Base-by-base conservation (phyloP, 2,329 filamentous ascomycete species). In the Pseudocercospora musae region DNA sequence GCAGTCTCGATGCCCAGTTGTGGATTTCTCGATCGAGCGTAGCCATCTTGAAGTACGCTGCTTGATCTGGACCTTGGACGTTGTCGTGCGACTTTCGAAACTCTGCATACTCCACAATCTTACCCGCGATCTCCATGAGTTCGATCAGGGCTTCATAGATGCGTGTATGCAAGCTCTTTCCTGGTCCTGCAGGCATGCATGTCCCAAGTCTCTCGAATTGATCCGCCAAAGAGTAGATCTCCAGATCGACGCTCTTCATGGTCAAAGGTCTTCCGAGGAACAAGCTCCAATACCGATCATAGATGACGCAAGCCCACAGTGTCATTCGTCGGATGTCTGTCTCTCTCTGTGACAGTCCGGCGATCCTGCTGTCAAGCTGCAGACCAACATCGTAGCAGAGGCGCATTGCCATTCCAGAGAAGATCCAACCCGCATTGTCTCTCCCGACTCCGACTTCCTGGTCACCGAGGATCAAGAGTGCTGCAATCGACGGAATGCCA, bases 371-470 rank as follows among this genome's bases (percentile, higher is more conserved):
- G 54, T 71, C 69, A 25, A 71, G 62, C 40, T 71, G 69, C n/a
- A 71, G 53, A 2, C 69, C 69, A 37, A 71, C 53, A 25, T 71
- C 69, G 52, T 69, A 70, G 57, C 66, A 68, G 2, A 71, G 59
- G 6, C 69, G 64, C 62, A 71, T 71, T 4, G 69, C 69, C 65
- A 71, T 71, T 13, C 69, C 69, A 7, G 66, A 64, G 46, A 69
- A 70, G 64, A 71, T 69, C 69, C 69, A 71, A 31, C 69, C 69
- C 2, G 65, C 66, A 53, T 70, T 71, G 56, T 71, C 69, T 37
- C 69, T 54, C 2, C 69, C 69, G 3, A 70, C 66, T 3, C 69
- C 68, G 2, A 67, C 68, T 57, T 71, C 69, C 3, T 57, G 62
- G 46, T 71, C 69, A 10, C 65, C 69, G 5, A 71, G 66, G 23